Evolutionary conservation across 768 basidiomycete genomes (phyloP).

Genomic region (Pisolithus albus): DNA sequence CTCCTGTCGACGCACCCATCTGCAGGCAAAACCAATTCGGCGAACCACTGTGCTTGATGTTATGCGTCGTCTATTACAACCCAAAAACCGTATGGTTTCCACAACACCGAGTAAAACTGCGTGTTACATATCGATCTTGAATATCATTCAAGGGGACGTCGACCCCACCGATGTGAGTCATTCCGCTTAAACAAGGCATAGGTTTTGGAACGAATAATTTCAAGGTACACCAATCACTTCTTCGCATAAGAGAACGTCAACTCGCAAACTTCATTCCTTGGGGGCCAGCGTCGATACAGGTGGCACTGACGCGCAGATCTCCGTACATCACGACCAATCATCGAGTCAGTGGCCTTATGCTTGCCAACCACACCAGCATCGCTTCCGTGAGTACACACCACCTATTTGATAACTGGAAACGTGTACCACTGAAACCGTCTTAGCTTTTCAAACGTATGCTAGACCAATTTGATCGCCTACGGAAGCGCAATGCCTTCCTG

Average conservation of each 20-base stretch:
- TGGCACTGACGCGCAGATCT: slow-evolving; percentile 86
- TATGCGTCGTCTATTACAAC: slow-evolving; percentile 94
- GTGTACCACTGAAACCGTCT: not conserved
- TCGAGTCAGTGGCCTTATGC: slow-evolving; percentile 95
- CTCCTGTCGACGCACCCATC: not conserved
- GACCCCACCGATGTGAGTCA: slow-evolving; percentile 85
- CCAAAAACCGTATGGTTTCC: slow-evolving; percentile 97
- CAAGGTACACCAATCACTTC: slow-evolving; percentile 93
- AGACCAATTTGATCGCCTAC: slow-evolving; percentile 86
- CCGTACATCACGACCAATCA: slow-evolving; percentile 86
- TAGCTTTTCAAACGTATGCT: slow-evolving; percentile 95
- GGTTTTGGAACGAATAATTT: not conserved
- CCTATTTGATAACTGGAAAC: slow-evolving; percentile 1
- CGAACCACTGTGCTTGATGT: slow-evolving; percentile 97
- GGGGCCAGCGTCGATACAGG: slow-evolving; percentile 98
- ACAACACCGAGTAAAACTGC: slow-evolving; percentile 87
- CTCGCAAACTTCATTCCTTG: slow-evolving; percentile 98
- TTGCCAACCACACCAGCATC: slow-evolving; percentile 99
- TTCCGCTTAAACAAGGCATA: not conserved
- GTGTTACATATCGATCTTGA: slow-evolving; percentile 96
- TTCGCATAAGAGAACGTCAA: slow-evolving; percentile 94
- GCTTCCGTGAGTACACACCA: slow-evolving; percentile 60
- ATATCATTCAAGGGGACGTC: slow-evolving; percentile 98
- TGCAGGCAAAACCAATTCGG: slow-evolving; percentile 87
- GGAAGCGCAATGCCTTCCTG: slow-evolving; percentile 87